Evolutionary conservation across 192 early-diverging fungal species (phyloP).

Genomic region (Helicostylum pulchrum): DNA sequence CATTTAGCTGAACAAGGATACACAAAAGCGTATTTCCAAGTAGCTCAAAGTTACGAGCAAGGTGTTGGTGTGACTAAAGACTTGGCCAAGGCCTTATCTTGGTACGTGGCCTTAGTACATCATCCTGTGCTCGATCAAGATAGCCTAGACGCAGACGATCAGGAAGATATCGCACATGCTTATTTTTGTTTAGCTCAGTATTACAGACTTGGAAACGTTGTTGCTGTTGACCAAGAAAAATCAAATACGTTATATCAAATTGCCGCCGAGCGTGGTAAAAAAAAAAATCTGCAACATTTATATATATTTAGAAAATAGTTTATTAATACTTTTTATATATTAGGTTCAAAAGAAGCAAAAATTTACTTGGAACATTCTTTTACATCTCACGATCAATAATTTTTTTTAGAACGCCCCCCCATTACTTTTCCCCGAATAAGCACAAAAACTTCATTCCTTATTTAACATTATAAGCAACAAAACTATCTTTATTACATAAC

Average conservation of each 20-base stretch:
- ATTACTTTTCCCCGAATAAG: too few species aligned
- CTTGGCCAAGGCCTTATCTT: constrained; percentile 24
- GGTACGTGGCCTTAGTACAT: constrained; percentile 22
- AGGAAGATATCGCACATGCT: constrained; percentile 23
- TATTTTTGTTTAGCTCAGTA: constrained; percentile 28
- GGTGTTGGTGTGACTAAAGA: constrained; percentile 27
- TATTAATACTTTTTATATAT: neutral
- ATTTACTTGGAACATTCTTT: constrained; percentile 3
- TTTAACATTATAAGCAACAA: too few species aligned
- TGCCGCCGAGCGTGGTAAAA: constrained; percentile 28
- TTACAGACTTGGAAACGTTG: constrained; percentile 22
- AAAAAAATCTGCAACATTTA: neutral
- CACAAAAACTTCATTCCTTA: too few species aligned
- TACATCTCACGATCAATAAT: too few species aligned
- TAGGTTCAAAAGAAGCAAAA: constrained; percentile 27
- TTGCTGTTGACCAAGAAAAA: constrained; percentile 17
- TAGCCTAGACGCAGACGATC: constrained; percentile 28
- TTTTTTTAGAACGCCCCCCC: too few species aligned
- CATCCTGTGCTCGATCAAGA: constrained; percentile 9
- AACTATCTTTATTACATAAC: too few species aligned
- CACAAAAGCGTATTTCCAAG: constrained; percentile 26
- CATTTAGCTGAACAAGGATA: constrained; percentile 24
- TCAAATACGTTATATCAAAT: constrained; percentile 24
- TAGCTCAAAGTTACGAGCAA: constrained; percentile 34
- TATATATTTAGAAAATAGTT: neutral